These are phyloP conservation scores for Nitzschia inconspicua DNA, from an alignment of 108 stramenopile species.

Conservation along the genomic window DNA sequence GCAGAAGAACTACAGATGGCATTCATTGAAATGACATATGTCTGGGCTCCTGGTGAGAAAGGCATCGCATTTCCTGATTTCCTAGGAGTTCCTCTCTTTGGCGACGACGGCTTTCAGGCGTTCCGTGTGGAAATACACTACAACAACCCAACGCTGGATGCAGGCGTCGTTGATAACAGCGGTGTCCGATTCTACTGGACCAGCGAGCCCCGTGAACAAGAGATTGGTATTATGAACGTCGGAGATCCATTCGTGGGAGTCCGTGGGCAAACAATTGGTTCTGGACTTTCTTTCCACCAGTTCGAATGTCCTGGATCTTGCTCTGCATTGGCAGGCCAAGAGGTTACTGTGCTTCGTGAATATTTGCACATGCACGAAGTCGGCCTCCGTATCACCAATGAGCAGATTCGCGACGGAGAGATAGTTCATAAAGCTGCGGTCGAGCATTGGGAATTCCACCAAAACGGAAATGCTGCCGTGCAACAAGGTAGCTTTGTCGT, in stretches of 20 bases:
- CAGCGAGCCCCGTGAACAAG: slow-evolving; percentile 24
- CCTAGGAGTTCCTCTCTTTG: slow-evolving; percentile 40
- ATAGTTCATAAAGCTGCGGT: slow-evolving; percentile 31
- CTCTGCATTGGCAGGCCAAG: slow-evolving; percentile 18
- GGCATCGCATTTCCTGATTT: slow-evolving; percentile 30
- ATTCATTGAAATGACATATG: no score
- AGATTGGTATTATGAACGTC: slow-evolving; percentile 34
- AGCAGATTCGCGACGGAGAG: slow-evolving; percentile 43
- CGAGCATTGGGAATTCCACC: slow-evolving; percentile 50
- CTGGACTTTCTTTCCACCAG: slow-evolving; percentile 30
- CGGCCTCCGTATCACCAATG: slow-evolving; percentile 37
- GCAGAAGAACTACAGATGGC: no score
- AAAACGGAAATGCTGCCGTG: slow-evolving; percentile 32
- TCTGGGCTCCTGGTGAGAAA: slow-evolving; percentile 49
- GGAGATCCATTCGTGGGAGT: slow-evolving; percentile 47
- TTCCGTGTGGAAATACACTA: slow-evolving; percentile 46
- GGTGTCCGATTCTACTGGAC: slow-evolving; percentile 53
- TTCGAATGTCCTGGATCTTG: slow-evolving; percentile 47
- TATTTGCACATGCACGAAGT: slow-evolving; percentile 54
- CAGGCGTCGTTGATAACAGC: slow-evolving; percentile 37
- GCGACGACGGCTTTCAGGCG: slow-evolving; percentile 22
- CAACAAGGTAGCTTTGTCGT: slow-evolving; percentile 38
- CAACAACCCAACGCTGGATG: slow-evolving; percentile 38
- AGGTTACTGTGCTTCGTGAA: slow-evolving; percentile 48
- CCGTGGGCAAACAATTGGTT: slow-evolving; percentile 18